Evolutionary conservation across 768 basidiomycete species (phyloP).

Genomic region (Naganishia friedmannii): DNA sequence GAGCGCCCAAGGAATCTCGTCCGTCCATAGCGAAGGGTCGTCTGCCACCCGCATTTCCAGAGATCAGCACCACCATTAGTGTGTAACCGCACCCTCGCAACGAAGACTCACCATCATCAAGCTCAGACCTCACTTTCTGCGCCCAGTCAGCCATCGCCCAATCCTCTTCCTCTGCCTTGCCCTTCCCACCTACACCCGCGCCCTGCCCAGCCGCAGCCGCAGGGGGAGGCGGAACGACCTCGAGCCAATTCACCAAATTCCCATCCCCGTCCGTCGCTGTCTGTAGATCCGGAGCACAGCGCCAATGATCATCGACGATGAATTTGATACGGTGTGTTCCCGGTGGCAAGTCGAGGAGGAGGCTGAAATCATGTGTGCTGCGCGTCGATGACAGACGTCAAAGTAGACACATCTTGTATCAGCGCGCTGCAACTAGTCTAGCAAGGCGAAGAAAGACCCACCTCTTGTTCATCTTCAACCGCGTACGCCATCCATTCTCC

Average conservation of each 20-base stretch:
- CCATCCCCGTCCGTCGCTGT: constrained; percentile 89
- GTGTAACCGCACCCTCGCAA: no score
- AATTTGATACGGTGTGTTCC: constrained; percentile 94
- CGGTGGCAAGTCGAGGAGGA: constrained; percentile 63
- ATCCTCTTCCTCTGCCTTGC: constrained; percentile 12
- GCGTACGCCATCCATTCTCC: constrained; percentile 50
- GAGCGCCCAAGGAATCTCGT: constrained; percentile 71
- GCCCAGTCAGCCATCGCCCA: constrained; percentile 34
- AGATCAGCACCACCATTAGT: neutral
- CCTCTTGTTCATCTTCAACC: constrained; percentile 51
- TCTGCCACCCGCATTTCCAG: constrained; percentile 29
- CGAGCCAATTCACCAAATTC: constrained; percentile 88
- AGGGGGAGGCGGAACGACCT: constrained; percentile 59
- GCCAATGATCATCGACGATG: constrained; percentile 85
- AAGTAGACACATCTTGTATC: no score
- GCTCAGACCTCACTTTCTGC: constrained; percentile 26
- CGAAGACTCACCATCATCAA: constrained; percentile 31
- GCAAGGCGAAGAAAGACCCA: constrained; percentile 31
- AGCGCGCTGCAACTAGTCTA: neutral
- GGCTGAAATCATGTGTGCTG: constrained; percentile 49
- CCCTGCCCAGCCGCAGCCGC: constrained; percentile 47
- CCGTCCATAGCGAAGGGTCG: constrained; percentile 66
- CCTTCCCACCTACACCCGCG: neutral
- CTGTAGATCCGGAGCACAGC: constrained; percentile 61
- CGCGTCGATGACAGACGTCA: no score